These are phyloP conservation scores for Apiosordaria backusii DNA, from an alignment of 495 filamentous ascomycete species.

Conservation along the genomic window DNA sequence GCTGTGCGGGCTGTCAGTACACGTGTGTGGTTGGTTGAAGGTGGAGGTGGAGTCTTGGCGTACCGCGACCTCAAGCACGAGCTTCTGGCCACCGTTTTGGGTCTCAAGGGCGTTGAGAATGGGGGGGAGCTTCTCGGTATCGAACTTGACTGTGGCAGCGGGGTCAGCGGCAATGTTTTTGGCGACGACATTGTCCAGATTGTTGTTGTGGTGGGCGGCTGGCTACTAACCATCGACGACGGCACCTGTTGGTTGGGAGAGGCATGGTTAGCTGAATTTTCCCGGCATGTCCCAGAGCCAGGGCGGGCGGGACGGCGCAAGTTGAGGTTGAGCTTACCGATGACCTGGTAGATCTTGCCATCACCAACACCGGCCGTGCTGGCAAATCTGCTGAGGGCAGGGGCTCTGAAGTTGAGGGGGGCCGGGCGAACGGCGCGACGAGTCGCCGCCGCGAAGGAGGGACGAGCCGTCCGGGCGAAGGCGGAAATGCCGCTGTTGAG, in stretches of 20 bases:
- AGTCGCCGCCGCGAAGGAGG: constrained; percentile 62
- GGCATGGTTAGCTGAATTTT: constrained; percentile 40
- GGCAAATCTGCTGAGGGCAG: constrained; percentile 62
- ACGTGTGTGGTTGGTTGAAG: background rate
- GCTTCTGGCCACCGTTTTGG: constrained; percentile 86
- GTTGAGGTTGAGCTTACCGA: constrained; percentile 27
- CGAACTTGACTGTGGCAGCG: constrained; percentile 71
- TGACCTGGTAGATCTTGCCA: constrained; percentile 83
- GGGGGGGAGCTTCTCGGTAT: constrained; percentile 85
- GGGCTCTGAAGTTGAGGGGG: constrained; percentile 57
- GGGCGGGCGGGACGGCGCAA: background rate
- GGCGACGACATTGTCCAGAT: constrained; percentile 8
- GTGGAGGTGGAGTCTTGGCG: constrained; percentile 33
- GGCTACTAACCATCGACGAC: constrained; percentile 67
- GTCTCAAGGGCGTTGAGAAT: constrained; percentile 97
- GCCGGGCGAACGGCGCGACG: constrained; percentile 67
- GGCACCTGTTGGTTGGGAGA: constrained; percentile 54
- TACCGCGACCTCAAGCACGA: constrained; percentile 96
- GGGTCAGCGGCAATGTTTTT: constrained; percentile 23
- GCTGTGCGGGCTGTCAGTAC: constrained; percentile 57
- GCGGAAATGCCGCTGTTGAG: constrained; percentile 69
- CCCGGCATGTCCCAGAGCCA: background rate
- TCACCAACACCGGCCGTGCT: constrained; percentile 59
- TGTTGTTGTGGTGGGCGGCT: constrained; percentile 11
- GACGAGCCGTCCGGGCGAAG: constrained; percentile 72